Percentiles rank a stretch among this genome's conserved stretches.
These are phyloP conservation scores for Veloboletus limbatus DNA, from an alignment of 1,284 basidiomycete genomes.

Conservation along the genomic window DNA sequence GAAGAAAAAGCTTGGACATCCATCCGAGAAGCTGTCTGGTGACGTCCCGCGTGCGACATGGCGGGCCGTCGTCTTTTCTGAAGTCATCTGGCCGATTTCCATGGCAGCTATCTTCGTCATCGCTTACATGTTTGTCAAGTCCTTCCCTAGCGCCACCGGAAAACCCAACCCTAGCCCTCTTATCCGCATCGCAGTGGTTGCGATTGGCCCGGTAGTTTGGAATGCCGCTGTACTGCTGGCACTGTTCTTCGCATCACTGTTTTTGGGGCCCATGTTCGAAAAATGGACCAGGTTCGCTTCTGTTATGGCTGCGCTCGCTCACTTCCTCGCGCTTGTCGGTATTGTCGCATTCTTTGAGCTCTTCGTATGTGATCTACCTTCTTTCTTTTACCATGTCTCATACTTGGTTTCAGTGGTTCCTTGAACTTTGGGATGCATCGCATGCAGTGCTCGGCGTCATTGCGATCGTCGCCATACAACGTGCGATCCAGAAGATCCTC, in stretches of 20 bases:
- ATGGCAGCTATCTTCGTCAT: constrained; percentile 78
- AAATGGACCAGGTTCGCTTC: constrained; percentile 85
- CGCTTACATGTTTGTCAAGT: constrained; percentile 90
- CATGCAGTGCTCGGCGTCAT: constrained; percentile 91
- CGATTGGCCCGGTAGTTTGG: constrained; percentile 94
- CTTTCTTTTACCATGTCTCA: constrained; percentile 13
- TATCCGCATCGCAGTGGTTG: constrained; percentile 86
- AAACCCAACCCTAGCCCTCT: constrained; percentile 70
- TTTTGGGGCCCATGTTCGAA: constrained; percentile 90
- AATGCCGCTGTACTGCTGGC: constrained; percentile 87
- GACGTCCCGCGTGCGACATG: constrained; percentile 90
- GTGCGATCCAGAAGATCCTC: constrained; percentile 89
- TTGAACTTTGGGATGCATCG: constrained; percentile 94
- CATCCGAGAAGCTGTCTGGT: constrained; percentile 91
- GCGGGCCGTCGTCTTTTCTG: constrained; percentile 81
- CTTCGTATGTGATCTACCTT: constrained; percentile 61
- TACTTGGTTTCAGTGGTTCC: constrained; percentile 73
- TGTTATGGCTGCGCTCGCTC: constrained; percentile 87
- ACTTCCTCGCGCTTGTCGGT: constrained; percentile 77
- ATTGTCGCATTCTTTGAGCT: constrained; percentile 92
- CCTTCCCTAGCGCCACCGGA: constrained; percentile 72
- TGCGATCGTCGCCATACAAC: constrained; percentile 83
- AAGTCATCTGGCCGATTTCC: constrained; percentile 82
- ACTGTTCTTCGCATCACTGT: constrained; percentile 88
- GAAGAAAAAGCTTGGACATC: constrained; percentile 95